Evolutionary conservation across 202 grass and related monocot species (phyloP).

Genomic region (Elaeis oleifera): DNA sequence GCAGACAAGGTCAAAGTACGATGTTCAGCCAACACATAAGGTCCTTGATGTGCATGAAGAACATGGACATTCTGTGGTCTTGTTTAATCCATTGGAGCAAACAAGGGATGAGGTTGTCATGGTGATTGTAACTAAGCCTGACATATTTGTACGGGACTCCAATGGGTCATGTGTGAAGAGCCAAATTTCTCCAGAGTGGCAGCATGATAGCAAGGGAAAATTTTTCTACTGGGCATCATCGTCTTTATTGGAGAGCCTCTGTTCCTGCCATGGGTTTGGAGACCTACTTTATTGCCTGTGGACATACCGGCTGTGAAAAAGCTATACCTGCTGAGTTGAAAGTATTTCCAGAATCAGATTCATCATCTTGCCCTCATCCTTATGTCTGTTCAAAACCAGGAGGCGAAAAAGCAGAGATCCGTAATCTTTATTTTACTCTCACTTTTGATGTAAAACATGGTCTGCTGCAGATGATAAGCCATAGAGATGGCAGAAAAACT

Average conservation of each 20-base stretch:
- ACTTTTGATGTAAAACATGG: slow-evolving; percentile 72
- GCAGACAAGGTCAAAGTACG: slow-evolving; percentile 74
- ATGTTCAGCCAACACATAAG: slow-evolving; percentile 75
- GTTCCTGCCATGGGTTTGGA: slow-evolving; percentile 86
- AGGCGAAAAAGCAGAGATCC: slow-evolving; percentile 49
- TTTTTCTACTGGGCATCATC: slow-evolving; percentile 45
- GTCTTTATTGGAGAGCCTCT: slow-evolving; percentile 93
- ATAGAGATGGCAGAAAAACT: slow-evolving; percentile 45
- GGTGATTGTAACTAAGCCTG: slow-evolving; percentile 58
- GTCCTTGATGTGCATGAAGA: slow-evolving; percentile 45
- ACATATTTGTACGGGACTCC: slow-evolving; percentile 65
- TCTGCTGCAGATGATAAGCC: slow-evolving; percentile 54
- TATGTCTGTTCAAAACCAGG: slow-evolving; percentile 78
- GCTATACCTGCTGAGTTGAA: slow-evolving; percentile 52
- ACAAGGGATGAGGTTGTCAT: slow-evolving; percentile 90
- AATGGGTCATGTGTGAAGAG: slow-evolving; percentile 76
- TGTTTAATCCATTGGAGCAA: slow-evolving; percentile 91
- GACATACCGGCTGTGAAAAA: slow-evolving; percentile 53
- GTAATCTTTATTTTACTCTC: slow-evolving; percentile 57
- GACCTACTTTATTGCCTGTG: slow-evolving; percentile 62
- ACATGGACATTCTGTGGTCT: slow-evolving; percentile 40
- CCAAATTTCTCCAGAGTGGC: slow-evolving; percentile 87
- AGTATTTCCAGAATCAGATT: slow-evolving; percentile 33
- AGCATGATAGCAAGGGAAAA: slow-evolving; percentile 41
- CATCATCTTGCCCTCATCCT: slow-evolving; percentile 73